Evolutionary conservation across 1,139 yeast genomes (phyloP), one percentile per base, ranked within the genome.

Genomic region (Blastobotrys buckinghamii): DNA sequence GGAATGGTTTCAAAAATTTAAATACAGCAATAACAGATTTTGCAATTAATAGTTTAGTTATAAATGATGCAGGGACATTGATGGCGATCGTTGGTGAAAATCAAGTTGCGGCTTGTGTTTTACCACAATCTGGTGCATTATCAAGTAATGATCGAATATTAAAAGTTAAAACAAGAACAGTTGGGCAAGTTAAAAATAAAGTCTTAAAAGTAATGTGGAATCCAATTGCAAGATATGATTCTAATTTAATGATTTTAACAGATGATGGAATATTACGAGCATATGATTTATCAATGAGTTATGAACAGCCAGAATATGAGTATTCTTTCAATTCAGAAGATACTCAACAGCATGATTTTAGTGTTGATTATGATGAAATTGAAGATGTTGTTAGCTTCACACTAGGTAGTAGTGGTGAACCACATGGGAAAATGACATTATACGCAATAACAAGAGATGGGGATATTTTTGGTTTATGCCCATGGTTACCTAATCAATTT

Each of bases 381-480:
- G 55, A 59, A 13, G 59, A 57, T 29, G 56, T 62, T 2, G 71
- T 73, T 1, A 71, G 79, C 0, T 73, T 81, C 17, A 57, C 73
- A 1, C 76, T 80, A 54, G 81, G 82, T 3, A 63, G 75, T 1
- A 57, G 61, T 17, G 68, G 71, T 0, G 62, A 65, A 1, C 56
- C 64, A n/a, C 49, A 66, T 17, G 77, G 77, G 1, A 60, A 62
- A 10, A 54, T 81, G 39, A 72, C 82, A 0, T 63, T 81, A 15
- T 77, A 74, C 53, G 60, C 79, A 3, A 55, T 78, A 48, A 73
- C 76, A 19, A 58, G 66, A n/a, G 82, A 77, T 37, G 77, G 81
- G 10, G 83, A 81, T 53, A 53, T 82, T 1, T 79, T 71, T 55
- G 70, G 75, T 0, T 63, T 81, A 1, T 76, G 74, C 51, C 87